Evolutionary conservation across 192 early-diverging fungal species (phyloP), one percentile per base, ranked within the genome.

Genomic region (Dissophora ornata): DNA sequence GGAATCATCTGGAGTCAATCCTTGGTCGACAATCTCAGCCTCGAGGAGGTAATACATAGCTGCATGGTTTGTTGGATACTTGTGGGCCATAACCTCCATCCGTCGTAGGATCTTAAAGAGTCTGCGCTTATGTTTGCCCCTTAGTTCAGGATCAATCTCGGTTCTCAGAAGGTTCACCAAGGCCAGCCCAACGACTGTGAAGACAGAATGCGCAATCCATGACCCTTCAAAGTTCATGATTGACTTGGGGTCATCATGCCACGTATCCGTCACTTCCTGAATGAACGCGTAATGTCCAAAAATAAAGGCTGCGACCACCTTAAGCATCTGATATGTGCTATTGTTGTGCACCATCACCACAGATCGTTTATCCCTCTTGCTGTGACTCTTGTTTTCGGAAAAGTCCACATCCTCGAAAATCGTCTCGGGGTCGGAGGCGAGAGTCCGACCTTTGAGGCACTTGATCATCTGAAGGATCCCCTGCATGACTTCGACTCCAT

Each of bases 221-320:
- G 64, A 67, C 0, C 64, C 57, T 38, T 77, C 73, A 62, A 77
- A 77, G 29, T 77, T 67, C 73, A 77, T 67, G 65, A 77, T 67
- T 15, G 73, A 77, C 36, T 67, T 77, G 1, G 73, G 53, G 16
- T 77, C 73, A 28, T 77, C 73, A 24, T 77, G 73, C 73, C 73
- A 77, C 1, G 16, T 28, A 41, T 77, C 57, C 6, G 73, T 67
- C 21, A 56, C 46, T 26, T 77, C 51, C 15, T 67, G 57, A 26
- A 77, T 45, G 30, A 41, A 77, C 26, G 1, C 30, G 18, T 77
- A 77, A 15, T 77, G 59, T 6, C 64, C 73, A 57, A 62, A 77
- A 1, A 67, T 45, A 19, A 77, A 62, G 2, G 64, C 63, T 8
- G 73, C 57, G 10, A 67, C 32, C 15, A 67, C 59, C 59, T 77